Evolutionary conservation across 306 rosid species (phyloP), one percentile per base, ranked within the genome.

Genomic region (Citrullus colocynthis): DNA sequence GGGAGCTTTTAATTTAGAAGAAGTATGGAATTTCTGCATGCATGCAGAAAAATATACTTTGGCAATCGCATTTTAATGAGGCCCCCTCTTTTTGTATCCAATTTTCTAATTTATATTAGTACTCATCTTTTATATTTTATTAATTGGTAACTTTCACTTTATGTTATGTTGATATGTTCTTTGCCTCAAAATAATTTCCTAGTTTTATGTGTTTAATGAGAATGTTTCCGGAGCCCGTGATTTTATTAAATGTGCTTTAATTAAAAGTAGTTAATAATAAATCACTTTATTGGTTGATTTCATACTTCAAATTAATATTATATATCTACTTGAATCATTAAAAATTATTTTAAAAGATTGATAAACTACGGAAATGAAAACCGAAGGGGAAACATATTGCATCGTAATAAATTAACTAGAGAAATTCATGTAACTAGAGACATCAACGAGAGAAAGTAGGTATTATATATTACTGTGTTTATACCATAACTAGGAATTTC

Each of bases 91-190:
- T 67, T 41, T 52, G 77, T 51, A 74, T 52, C 62, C 61, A 74
- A 48, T 74, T 74, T 74, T 74, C 48, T 16, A 74, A 52, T 74
- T 52, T 74, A 74, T 74, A 52, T 74, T 52, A 74, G 60, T 72
- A 49, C 42, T 28, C 59, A 72, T 48, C 60, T 49, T 70, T 70
- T 0, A 45, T 45, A 48, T 71, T 48, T 49, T 66, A 39, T 30
- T 28, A 65, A 52, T 74, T 51, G 21, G 62, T 49, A 49, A 32
- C 76, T 9, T 73, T 73, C 62, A 28, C 76, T 45, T 48, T 48
- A 71, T 48, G 14, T 28, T 49, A 69, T 44, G 37, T 44, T 48
- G 14, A 15, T 49, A 69, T 44, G 37, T 44, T 7, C 11, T 17
- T 55, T 9, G 0, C 11, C 75, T 69, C 74, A 41, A 39, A 66